Evolutionary conservation across 768 basidiomycete species (phyloP), one percentile per base, ranked within the genome.

Genomic region (Trametes cinnabarina): DNA sequence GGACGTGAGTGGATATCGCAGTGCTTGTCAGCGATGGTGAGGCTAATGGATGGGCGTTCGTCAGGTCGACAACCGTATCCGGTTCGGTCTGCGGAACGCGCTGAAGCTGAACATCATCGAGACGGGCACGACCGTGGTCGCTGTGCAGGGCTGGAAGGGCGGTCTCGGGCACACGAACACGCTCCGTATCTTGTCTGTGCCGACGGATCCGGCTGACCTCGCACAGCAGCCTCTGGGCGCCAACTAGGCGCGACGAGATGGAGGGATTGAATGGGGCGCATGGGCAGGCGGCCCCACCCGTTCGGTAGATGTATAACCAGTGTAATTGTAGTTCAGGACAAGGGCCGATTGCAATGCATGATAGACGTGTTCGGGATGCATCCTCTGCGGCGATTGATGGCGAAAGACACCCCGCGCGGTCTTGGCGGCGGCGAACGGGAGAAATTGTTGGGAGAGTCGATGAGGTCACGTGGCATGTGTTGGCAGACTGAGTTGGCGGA

Each of bases 131-230:
- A 92, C 94, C 23, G 83, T 99, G 68, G 80, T 98, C 62, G 96
- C 96, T 47, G 90, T 99, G 4, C 97, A 98, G 74, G 97, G 97
- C n/a, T 99, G 96, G 96, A 96, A 94, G 77, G 92, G 94, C 42
- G 97, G 97, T 57, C 83, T 97, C 43, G 95, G 94, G 30, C 94
- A 97, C 76, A 95, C 93, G 63, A 94, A 95, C 79, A 94, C 92
- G 12, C 77, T 94, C 56, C 87, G 92, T 48, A 82, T 94, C 60
- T 74, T 94, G 65, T 84, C 84, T 39, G 92, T 94, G 43, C 92
- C 92, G 17, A 92, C 88, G 22, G 90, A 93, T 66, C 61, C 73
- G 32, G 89, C 87, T 49, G 92, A 94, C 70, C 75, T 94, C 51
- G 85, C 88, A 72, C 65, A 86, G 73, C 87, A 91, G 71, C 81